Percentiles rank a stretch among this genome's conserved stretches.
These are phyloP conservation scores for Ophiocordyceps australis DNA, from an alignment of 2,329 filamentous ascomycete genomes.

Conservation along the genomic window DNA sequence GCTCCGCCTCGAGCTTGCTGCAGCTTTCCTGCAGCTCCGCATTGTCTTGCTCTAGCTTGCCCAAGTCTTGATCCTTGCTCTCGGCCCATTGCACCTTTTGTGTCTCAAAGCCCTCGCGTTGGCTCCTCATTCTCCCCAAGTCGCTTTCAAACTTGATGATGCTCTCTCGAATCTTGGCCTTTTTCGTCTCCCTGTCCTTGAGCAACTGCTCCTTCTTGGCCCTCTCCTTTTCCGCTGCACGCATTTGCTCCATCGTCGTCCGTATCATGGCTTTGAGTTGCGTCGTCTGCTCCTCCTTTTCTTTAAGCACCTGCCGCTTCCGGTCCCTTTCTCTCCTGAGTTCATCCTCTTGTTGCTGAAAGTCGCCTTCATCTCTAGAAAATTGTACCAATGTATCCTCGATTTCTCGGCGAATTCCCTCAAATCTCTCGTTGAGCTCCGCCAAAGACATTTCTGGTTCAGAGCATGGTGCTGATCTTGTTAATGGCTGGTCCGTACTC, in stretches of 20 bases:
- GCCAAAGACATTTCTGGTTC: conserved; percentile 51
- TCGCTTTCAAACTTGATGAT: conserved; percentile 50
- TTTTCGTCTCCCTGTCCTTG: conserved; percentile 50
- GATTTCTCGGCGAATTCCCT: conserved; percentile 64
- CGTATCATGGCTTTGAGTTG: conserved; percentile 70
- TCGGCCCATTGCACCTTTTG: conserved; percentile 32
- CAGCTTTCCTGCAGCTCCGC: conserved; percentile 45
- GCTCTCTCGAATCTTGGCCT: conserved; percentile 51
- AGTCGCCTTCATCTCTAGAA: conserved; percentile 53
- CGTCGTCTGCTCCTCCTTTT: conserved; percentile 80
- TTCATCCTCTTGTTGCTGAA: conserved; percentile 44
- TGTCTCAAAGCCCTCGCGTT: conserved; percentile 32
- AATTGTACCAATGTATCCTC: conserved; percentile 60
- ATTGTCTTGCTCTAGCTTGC: conserved; percentile 35
- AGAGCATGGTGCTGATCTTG: conserved; percentile 24
- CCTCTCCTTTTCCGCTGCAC: conserved; percentile 60
- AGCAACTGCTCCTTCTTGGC: conserved; percentile 58
- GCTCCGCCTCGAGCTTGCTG: conserved; percentile 48
- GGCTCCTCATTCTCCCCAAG: conserved; percentile 37
- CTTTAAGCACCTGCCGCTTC: conserved; percentile 59
- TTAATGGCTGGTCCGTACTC: conserved; percentile 29
- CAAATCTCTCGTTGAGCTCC: conserved; percentile 65
- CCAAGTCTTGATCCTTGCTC: conserved; percentile 31
- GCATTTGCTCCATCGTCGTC: conserved; percentile 63
- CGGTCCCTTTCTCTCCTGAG: conserved; percentile 63